Evolutionary conservation across 2,329 filamentous ascomycete genomes (phyloP), one percentile per base, ranked within the genome.

Genomic region (Microcyclospora tardicrescens): DNA sequence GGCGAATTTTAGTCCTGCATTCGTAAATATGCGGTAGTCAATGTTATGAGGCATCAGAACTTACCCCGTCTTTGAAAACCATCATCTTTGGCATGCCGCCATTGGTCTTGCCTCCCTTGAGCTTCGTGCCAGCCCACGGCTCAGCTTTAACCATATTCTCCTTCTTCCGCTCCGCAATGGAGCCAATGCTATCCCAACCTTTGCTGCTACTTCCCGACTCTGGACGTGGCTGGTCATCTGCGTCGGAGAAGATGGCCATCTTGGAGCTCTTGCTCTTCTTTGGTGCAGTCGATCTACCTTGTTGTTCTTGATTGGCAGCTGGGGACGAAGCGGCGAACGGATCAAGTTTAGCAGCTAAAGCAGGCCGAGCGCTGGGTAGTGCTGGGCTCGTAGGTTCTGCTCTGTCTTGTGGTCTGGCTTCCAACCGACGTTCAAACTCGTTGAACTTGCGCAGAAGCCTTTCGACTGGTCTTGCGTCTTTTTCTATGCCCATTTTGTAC

Each of bases 11-110:
- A 95, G 87, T 94, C 86, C 87, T 95, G 75, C 75, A 71, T 73
- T 78, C 71, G 86, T 91, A 84, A 91, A 91, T 75, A 85, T 71
- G 61, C 45, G 43, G 27, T 28, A 38, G 54, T 54, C 48, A 45
- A 42, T 39, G 48, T 32, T 32, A 15, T 32, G 30, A 32, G 30
- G 12, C 4, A 8, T 41, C 47, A 51, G 40, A 59, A 72, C 85
- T 80, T 81, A 98, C 91, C 82, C 82, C 71, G 71, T 98, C 91
- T 70, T 84, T 89, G 69, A 95, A 98, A 34, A 98, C 75, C 56
- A 80, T 69, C 78, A 98, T 81, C 69, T 95, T 96, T 38, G 79
- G 71, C 38, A 72, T 73, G 27, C 72, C 76, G 33, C 69, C 75
- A 65, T 84, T 84, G 66, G 84, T 91, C 52, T 85, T 89, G 32